Base-by-base conservation (phyloP, 805 yeast genomes). In the Candida arabinofermentans region DNA sequence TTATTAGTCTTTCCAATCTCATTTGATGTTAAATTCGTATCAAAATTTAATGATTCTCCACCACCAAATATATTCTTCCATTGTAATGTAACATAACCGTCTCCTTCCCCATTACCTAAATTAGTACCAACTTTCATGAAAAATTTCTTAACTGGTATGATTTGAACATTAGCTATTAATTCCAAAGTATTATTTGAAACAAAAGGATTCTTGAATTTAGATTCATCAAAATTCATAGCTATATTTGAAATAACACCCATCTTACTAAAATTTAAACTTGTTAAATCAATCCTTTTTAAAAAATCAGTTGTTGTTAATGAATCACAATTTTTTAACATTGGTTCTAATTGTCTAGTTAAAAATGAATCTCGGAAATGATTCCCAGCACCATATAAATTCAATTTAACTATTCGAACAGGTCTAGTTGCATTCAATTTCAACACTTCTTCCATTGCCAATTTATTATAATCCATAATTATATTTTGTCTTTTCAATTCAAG, bases 101-200 rank as follows among this genome's bases (percentile, higher is more conserved):
- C 93, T 24, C 97, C 99, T 67, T 93, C 98, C 24, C 96, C 96
- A 58, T 93, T 91, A 2, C 98, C 98, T 7, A 93, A 77, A 61
- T 89, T 90, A 2, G 98, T 93, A 4, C 99, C 99, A 1, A 97
- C 86, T 53, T 85, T 86, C 40, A 95, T 90, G 45, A 76, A 73
- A 53, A 89, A 84, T 50, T 75, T 74, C 51, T 87, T 87, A 4
- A 75, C 75, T 0, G 91, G 90, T 5, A 71, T 42, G 6, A 65
- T 22, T n/a, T 55, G 50, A 34, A 65, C 37, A 38, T 52, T 54
- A 1, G 65, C 49, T 4, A 57, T 42, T 6, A 64, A 31, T 18
- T 65, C 59, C 7, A 62, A 35, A 4, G 59, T 54, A 32, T 54
- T 53, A 13, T 36, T 33, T 2, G 59, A 48, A 1, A 48, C 38